These are phyloP conservation scores for Wickerhamiella occidentalis DNA, from an alignment of 805 yeast species.

Conservation along the genomic window DNA sequence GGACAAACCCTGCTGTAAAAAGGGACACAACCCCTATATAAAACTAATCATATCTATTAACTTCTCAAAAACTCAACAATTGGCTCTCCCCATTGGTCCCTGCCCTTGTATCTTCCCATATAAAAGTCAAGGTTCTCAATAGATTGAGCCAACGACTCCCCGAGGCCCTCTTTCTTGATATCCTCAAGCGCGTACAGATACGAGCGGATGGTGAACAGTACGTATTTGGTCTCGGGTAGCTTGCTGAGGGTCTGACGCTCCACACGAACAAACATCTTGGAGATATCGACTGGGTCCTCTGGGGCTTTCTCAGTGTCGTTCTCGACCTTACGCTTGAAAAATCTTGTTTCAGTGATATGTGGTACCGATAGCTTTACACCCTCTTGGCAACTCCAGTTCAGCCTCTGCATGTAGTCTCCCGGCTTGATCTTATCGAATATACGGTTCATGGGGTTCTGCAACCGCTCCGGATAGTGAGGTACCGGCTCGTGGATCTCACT, in stretches of 20 bases:
- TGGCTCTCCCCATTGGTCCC: slow-evolving; percentile 19
- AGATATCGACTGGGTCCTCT: slow-evolving; percentile 25
- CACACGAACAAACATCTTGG: slow-evolving; percentile 40
- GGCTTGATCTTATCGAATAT: slow-evolving; percentile 36
- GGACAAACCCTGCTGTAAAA: too few species aligned
- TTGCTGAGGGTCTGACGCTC: slow-evolving; percentile 49
- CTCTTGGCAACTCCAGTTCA: slow-evolving; percentile 33
- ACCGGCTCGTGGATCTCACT: slow-evolving; percentile 59
- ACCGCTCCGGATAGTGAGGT: slow-evolving; percentile 47
- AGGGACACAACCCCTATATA: too few species aligned
- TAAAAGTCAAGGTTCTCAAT: slow-evolving; percentile 34
- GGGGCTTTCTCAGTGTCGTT: slow-evolving; percentile 31
- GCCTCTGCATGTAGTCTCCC: neutral
- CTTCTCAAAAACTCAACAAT: slow-evolving; percentile 13
- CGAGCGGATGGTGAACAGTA: slow-evolving; percentile 44
- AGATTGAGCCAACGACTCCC: slow-evolving; percentile 46
- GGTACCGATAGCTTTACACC: slow-evolving; percentile 16
- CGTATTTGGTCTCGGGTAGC: slow-evolving; percentile 36
- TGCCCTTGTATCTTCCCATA: slow-evolving; percentile 18
- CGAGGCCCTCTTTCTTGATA: slow-evolving; percentile 36
- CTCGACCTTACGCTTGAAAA: slow-evolving; percentile 37
- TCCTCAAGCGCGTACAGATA: slow-evolving; percentile 41
- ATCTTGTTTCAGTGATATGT: neutral
- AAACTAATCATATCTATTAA: neutral
- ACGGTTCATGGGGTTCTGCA: slow-evolving; percentile 52